Evolutionary conservation across 805 yeast species (phyloP).

Genomic region (Yamadazyma phyllophila): DNA sequence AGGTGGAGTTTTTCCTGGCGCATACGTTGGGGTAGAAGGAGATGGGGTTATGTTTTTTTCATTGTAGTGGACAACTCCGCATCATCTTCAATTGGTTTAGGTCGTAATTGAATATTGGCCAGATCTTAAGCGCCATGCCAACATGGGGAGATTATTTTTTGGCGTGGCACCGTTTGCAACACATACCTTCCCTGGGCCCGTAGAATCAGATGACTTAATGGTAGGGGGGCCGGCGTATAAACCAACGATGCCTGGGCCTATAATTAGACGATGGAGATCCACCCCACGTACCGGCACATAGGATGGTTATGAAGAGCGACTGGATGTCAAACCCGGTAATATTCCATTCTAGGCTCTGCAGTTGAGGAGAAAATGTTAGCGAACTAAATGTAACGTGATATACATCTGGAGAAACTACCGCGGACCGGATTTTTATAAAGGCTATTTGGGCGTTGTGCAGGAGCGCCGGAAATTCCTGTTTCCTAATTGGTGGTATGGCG

Average conservation of each 20-base stretch:
- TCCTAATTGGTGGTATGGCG: neutral
- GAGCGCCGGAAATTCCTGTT: neutral
- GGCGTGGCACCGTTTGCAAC: no score
- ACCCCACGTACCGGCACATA: no score
- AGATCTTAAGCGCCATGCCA: no score
- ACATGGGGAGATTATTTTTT: no score
- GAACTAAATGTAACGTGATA: slow-evolving; percentile 4
- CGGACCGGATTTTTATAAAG: slow-evolving; percentile 1
- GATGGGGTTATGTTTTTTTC: neutral
- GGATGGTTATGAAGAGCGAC: neutral
- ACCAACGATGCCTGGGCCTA: no score
- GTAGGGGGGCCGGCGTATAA: no score
- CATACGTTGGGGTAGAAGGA: slow-evolving; percentile 1
- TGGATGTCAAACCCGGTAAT: neutral
- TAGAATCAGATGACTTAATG: no score
- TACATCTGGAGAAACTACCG: slow-evolving; percentile 5
- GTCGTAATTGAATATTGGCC: no score
- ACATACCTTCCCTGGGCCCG: no score
- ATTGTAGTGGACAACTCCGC: neutral
- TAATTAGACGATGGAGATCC: no score
- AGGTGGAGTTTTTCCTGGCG: slow-evolving; percentile 2
- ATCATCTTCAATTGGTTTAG: neutral
- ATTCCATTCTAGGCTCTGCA: neutral
- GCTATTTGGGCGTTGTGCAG: neutral
- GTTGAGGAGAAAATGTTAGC: neutral